A percentile compares a stretch with the other conserved stretches of the same genome.
phyloP scores from a whole-genome alignment of 2,329 filamentous ascomycete species.

The Raffaelea arxii region DNA sequence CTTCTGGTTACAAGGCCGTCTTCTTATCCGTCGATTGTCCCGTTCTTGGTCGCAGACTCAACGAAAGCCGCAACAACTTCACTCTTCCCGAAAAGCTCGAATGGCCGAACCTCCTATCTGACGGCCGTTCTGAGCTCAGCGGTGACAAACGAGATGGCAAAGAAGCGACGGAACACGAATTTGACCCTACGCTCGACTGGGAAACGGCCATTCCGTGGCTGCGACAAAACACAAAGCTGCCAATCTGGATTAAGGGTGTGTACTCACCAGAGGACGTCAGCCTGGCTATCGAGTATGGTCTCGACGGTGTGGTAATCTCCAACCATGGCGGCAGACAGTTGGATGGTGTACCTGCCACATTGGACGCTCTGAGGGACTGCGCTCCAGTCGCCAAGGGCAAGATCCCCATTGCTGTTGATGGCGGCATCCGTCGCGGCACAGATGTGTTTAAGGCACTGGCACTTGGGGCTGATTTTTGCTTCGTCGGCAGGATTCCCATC shows the following conservation, averaged over 20 bases:
- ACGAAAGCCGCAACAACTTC: background rate
- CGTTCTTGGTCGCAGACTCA: conserved; percentile 34
- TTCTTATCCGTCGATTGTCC: conserved; percentile 45
- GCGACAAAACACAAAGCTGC: conserved; percentile 32
- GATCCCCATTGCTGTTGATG: background rate
- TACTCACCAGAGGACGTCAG: conserved; percentile 26
- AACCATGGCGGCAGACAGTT: background rate
- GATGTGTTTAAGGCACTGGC: background rate
- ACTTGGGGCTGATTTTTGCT: background rate
- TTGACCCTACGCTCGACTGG: conserved; percentile 38
- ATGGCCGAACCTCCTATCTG: background rate
- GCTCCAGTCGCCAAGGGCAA: conserved; percentile 34
- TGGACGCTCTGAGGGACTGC: background rate
- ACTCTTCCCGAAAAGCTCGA: background rate
- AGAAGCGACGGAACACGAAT: too few relatives aligned
- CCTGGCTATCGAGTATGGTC: conserved; percentile 22
- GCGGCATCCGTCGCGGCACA: background rate
- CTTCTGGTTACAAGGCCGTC: conserved; percentile 15
- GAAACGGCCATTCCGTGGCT: conserved; percentile 39
- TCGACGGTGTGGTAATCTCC: background rate
- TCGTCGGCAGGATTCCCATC: background rate
- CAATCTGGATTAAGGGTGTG: conserved; percentile 35
- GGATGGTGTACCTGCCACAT: background rate
- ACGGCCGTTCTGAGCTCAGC: too few relatives aligned
- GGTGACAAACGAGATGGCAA: too few relatives aligned